Base-by-base conservation (phyloP, 352 stramenopile species). In the Lagenidium giganteum region DNA sequence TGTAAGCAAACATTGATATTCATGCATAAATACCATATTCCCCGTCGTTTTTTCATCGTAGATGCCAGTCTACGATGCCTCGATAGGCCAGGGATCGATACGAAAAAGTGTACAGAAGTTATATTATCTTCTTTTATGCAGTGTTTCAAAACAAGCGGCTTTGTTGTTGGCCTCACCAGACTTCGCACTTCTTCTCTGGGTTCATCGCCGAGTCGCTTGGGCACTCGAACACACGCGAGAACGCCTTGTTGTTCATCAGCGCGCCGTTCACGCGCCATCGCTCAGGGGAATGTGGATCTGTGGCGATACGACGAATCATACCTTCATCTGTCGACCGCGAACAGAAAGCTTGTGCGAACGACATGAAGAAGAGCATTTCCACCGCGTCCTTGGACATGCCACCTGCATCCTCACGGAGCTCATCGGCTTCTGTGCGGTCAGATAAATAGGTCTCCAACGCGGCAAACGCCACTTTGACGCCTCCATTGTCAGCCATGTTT, bases 401-500 rank as follows among this genome's bases (percentile, higher is more conserved):
- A 25, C 17, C 31, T 44, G 24, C 47, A 47, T 36, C 11, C 12
- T 57, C 47, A 17, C 37, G 27, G 9, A 53, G 46, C 18, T 58
- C 45, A 11, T 67, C 47, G 3, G 22, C 38, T 38, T 67, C 58
- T 22, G 57, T 64, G 29, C 43, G 34, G 50, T 62, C 22, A 22
- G 47, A 54, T 30, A 78, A 47, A 23, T 58, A 70, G 13, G 52
- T 54, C 28, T 73, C 57, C 34, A 86, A 83, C 17, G 83, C 83
- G 5, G 62, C 31, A 51, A 75, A 90, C 8, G 80, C 63, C 7
- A 95, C 48, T 45, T 80, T 83, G 20, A 95, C 56, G 23, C 83
- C 83, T 13, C 83, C 83, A 26, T 89, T 83, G 62, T 95, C 83
- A 0, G 83, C 83, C 23, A 92, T 90, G 51, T 91, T 92, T 50